Base-by-base conservation (phyloP, 768 basidiomycete genomes). In the Lentinula boryana region DNA sequence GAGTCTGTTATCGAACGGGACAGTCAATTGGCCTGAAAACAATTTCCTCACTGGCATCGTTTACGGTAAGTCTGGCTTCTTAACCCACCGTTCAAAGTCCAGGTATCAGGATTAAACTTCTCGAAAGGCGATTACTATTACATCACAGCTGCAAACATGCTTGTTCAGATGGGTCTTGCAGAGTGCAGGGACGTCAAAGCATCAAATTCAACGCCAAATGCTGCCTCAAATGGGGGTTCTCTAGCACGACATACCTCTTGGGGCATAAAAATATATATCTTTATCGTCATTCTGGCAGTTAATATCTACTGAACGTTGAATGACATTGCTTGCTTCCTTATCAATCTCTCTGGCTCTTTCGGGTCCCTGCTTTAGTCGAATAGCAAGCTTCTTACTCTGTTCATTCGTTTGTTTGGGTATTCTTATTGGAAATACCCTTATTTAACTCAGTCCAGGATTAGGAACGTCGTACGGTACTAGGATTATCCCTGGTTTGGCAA, bases 1-100 rank as follows among this genome's bases (percentile, higher is more conserved):
- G 65, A 86, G 84, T 65, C 69, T 88, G 27, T 74, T 88, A 44
- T 81, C 85, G 1, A 85, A 87, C 66, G 86, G 84, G 38, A 87
- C 87, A 6, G 84, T 86, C 4, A 84, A 86, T 67, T 74, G 74
- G 67, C 84, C 81, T 2, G 77, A 74, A 36, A 75, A 78, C 49
- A 86, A 85, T 68, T 80, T 76, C 62, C 69, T 83, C 59, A 88
- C 86, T 2, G 87, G 85, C 0, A 86, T 81, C 49, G 79, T 85
- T 10, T 83, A 84, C 65, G 82, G 81, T 80, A 56, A 31, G 74
- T 63, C 27, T 27, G 36, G 5, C 9, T 1, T 27, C 53, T 4
- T 21, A 12, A 21, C 16, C 16, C 10, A 36, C 5, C 49, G 16
- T 23, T 44, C 18, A 6, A 18, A 38, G 18, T 31, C 36, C 41